phyloP scores from a whole-genome alignment of 371 early-diverging fungal genomes.

The Conidiobolus incongruus region DNA sequence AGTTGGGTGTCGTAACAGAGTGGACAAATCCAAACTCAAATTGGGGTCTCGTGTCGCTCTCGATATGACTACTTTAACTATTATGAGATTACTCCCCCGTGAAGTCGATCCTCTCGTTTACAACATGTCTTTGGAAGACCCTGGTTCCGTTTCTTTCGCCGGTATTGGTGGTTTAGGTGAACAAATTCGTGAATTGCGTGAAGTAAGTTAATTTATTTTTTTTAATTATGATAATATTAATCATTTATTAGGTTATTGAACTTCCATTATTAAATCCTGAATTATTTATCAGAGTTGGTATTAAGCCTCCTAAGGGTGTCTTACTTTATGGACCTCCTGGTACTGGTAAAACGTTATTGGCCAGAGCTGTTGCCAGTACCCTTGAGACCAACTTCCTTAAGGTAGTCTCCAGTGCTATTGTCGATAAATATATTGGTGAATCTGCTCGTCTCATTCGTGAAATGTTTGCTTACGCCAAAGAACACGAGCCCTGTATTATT shows the following conservation, averaged over 20 bases:
- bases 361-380: conserved; percentile 94
- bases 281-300: conserved; percentile 93
- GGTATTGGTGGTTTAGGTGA: conserved; percentile 95
- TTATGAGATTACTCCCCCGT: conserved; percentile 95
- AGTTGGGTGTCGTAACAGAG: conserved; percentile 91
- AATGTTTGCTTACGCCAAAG: conserved; percentile 99
- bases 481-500: conserved; percentile 99
- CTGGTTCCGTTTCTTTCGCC: conserved; percentile 87
- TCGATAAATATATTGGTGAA: conserved; percentile 99
- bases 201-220: conserved; percentile 23
- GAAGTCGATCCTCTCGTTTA: conserved; percentile 99
- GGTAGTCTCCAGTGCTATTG: conserved; percentile 92
- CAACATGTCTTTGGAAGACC: conserved; percentile 97
- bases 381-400: conserved; percentile 94
- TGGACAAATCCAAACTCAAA: conserved; percentile 82
- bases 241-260: conserved; percentile 64
- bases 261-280: conserved; percentile 98
- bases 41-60: conserved; percentile 94
- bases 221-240: not conserved
- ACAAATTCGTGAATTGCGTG: conserved; percentile 96
- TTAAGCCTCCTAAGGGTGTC: conserved; percentile 95
- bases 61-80: conserved; percentile 99
- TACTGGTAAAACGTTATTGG: conserved; percentile 75
- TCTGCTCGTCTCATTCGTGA: conserved; percentile 91
- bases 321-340: conserved; percentile 98